Evolutionary conservation across 2,329 filamentous ascomycete species (phyloP).

Genomic region (Davidsoniella eucalypti): DNA sequence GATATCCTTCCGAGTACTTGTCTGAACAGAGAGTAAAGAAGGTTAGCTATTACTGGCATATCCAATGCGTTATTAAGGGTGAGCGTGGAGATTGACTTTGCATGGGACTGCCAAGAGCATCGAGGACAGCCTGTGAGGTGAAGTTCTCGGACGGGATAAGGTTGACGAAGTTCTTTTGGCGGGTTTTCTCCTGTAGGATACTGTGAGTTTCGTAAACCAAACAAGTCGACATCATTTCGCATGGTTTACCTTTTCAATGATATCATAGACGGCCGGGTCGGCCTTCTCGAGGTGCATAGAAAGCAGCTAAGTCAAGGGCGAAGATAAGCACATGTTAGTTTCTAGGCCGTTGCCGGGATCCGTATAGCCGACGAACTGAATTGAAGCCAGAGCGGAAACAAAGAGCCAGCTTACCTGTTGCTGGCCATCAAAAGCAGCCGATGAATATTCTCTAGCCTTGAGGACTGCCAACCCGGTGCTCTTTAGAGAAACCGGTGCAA

Average conservation of each 20-base stretch:
- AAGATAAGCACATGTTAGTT: slow-evolving; percentile 8
- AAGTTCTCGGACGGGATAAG: slow-evolving; percentile 93
- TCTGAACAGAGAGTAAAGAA: slow-evolving; percentile 31
- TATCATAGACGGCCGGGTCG: slow-evolving; percentile 73
- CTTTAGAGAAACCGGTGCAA: background rate
- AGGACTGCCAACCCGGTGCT: background rate
- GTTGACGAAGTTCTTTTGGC: slow-evolving; percentile 98
- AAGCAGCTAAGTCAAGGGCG: slow-evolving; percentile 44
- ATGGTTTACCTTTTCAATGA: slow-evolving; percentile 64
- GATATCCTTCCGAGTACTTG: slow-evolving; percentile 98
- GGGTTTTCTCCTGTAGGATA: slow-evolving; percentile 60
- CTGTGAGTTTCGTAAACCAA: background rate
- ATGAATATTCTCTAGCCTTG: slow-evolving; percentile 22
- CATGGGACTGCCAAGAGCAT: slow-evolving; percentile 87
- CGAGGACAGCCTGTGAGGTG: slow-evolving; percentile 79
- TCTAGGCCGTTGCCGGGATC: too few species aligned
- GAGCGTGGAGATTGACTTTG: slow-evolving; percentile 47
- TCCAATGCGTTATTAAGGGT: slow-evolving; percentile 1
- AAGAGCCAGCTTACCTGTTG: slow-evolving; percentile 31
- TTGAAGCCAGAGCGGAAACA: background rate
- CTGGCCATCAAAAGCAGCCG: slow-evolving; percentile 36
- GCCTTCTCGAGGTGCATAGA: slow-evolving; percentile 64
- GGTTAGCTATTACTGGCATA: slow-evolving; percentile 2
- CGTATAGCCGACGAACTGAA: too few species aligned
- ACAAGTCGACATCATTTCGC: background rate